Conservation (phyloP, 78 protist species). For the Andalucia godoyi region DNA sequence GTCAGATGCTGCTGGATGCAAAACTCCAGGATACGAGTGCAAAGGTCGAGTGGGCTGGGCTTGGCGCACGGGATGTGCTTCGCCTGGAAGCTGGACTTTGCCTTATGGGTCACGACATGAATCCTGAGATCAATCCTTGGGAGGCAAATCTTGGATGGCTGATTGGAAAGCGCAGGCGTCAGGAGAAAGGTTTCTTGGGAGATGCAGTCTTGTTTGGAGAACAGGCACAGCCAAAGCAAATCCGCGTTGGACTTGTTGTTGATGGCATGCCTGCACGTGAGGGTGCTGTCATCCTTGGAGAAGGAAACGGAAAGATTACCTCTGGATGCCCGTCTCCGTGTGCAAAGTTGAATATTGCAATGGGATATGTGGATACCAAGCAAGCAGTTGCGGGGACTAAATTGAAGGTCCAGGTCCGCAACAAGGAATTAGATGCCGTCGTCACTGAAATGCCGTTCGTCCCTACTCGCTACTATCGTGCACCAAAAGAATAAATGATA, state of each 20-base stretch:
- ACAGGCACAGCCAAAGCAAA: neutral
- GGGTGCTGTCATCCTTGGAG: neutral
- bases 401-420: slow-evolving; percentile 44
- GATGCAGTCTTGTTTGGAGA: slow-evolving; percentile 55
- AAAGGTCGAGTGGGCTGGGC: slow-evolving; percentile 65
- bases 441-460: slow-evolving; percentile 84
- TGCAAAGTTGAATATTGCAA: slow-evolving; percentile 56
- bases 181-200: slow-evolving; percentile 86
- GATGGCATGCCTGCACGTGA: slow-evolving; percentile 79
- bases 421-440: neutral
- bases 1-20: slow-evolving; percentile 26
- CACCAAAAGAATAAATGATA: too few species aligned
- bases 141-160: slow-evolving; percentile 81
- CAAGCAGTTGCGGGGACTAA: slow-evolving; percentile 28
- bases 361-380: slow-evolving; percentile 51
- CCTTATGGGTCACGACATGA: slow-evolving; percentile 89
- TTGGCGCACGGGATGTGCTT: slow-evolving; percentile 91
- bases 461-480: slow-evolving; percentile 52
- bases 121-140: slow-evolving; percentile 58
- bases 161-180: slow-evolving; percentile 58
- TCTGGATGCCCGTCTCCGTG: slow-evolving; percentile 72
- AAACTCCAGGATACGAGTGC: too few species aligned
- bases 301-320: slow-evolving; percentile 60
- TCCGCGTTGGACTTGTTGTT: slow-evolving; percentile 54
- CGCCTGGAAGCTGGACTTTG: slow-evolving; percentile 94